These are phyloP conservation scores for Cyanidiococcus yangmingshanensis DNA, from an alignment of 23 red algal species.

Conservation along the genomic window DNA sequence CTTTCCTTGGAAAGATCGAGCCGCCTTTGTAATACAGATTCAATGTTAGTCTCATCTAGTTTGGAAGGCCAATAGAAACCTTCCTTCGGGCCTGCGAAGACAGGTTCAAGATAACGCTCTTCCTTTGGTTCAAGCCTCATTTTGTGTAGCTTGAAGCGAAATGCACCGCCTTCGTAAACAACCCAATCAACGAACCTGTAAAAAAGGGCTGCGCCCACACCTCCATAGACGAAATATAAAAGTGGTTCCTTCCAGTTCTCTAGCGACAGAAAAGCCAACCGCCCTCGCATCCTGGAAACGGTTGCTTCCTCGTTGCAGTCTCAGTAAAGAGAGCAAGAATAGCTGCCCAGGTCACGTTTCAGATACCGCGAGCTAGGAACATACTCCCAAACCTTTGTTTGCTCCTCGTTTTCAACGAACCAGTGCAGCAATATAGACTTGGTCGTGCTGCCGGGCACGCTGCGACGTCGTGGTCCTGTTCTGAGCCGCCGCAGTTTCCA, in stretches of 20 bases:
- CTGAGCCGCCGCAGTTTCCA: no score
- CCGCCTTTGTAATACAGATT: neutral
- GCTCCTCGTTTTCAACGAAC: no score
- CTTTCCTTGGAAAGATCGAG: neutral
- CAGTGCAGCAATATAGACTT: no score
- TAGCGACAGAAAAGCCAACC: neutral
- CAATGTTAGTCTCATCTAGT: neutral
- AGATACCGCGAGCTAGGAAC: no score
- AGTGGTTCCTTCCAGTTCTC: neutral
- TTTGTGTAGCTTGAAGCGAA: neutral
- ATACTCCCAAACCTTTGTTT: no score
- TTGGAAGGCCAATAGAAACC: slow-evolving; percentile 18
- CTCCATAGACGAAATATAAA: neutral
- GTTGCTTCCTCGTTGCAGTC: neutral
- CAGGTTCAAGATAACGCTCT: neutral
- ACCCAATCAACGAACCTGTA: neutral
- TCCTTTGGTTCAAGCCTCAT: neutral
- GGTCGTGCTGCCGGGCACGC: no score
- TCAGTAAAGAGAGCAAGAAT: no score
- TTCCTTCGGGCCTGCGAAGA: neutral
- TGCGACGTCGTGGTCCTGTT: no score
- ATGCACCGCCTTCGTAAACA: neutral
- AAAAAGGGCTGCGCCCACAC: neutral
- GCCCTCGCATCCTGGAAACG: neutral
- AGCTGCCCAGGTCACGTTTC: no score